Base-by-base conservation (phyloP, 108 stramenopile genomes). In the Stephanodiscus triporus region DNA sequence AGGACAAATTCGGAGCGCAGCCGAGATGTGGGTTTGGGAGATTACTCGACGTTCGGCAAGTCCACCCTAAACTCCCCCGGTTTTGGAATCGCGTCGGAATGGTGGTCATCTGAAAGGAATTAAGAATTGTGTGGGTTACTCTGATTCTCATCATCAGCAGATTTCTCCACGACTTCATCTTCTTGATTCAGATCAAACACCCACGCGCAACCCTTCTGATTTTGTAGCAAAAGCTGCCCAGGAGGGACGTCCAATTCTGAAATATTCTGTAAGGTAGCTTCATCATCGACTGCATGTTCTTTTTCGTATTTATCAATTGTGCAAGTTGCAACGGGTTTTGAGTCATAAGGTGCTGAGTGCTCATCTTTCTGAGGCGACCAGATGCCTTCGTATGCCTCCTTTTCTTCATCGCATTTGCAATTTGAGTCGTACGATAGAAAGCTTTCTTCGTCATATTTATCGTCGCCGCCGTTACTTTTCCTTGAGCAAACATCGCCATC, bases 201-300 rank as follows among this genome's bases (percentile, higher is more conserved):
- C 53, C 53, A 54, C 8, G 53, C 53, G 13, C 53, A 54, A 26
- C 53, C 53, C 26, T 54, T 54, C 11, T 54, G 24, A 54, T 27
- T 54, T 2, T 54, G 23, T 26, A 13, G 53, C 9, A 54, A 9
- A 54, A 54, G 26, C 26, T 26, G 53, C 20, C 23, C 23, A 54
- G 53, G 53, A 54, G 26, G 20, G 13, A 54, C 23, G 26, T 54
- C 26, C 9, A 13, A 54, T 54, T 26, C 23, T 27, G 53, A 0
- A 23, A 24, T 1, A 27, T 26, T 20, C 53, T 26, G 11, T 13
- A 5, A 26, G 8, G 11, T n/a, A n/a, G 9, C 4, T 24, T 9
- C 26, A 4, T 6, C 20, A 54, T 6, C 19, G 2, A 9, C 20
- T 11, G 13, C 0, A 54, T 3, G 24, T 27, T 11, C n/a, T 49